Evolutionary conservation across 2,329 filamentous ascomycete species (phyloP).

Genomic region (Alternaria brassicicola): DNA sequence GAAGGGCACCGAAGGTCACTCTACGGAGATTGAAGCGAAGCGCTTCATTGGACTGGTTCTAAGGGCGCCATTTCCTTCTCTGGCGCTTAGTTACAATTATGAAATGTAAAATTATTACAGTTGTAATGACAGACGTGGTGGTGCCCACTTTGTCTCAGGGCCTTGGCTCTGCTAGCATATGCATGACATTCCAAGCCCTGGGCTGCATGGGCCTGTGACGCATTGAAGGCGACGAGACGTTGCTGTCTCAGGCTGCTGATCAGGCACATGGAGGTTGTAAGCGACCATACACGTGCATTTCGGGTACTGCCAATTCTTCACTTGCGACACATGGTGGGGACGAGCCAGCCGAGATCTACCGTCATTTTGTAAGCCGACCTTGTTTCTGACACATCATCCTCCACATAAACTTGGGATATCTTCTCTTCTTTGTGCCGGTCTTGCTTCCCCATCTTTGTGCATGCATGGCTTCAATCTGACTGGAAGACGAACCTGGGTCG

Average conservation of each 20-base stretch:
- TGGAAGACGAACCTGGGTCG: conserved; percentile 10
- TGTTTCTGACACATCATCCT: neutral
- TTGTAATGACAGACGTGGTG: neutral
- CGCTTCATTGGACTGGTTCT: conserved; percentile 45
- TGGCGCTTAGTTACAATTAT: conserved; percentile 29
- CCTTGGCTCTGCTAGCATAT: conserved; percentile 1
- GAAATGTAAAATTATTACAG: conserved; percentile 43
- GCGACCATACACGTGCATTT: too few species aligned
- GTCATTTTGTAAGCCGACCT: neutral
- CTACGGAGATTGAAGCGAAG: conserved; percentile 43
- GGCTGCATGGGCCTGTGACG: neutral
- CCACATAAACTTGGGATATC: neutral
- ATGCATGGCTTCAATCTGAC: conserved; percentile 22
- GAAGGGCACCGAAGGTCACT: conserved; percentile 32
- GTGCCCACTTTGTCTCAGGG: neutral
- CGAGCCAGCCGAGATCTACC: neutral
- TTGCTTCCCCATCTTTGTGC: neutral
- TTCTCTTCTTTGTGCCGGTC: neutral
- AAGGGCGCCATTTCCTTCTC: conserved; percentile 30
- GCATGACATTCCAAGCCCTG: neutral
- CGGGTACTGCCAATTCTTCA: neutral
- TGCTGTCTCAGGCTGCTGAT: neutral
- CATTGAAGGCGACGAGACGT: conserved; percentile 1
- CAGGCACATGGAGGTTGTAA: too few species aligned
- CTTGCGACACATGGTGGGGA: neutral